Base-by-base conservation (phyloP, 1,139 yeast genomes). In the Groenewaldozyma sp. region DNA sequence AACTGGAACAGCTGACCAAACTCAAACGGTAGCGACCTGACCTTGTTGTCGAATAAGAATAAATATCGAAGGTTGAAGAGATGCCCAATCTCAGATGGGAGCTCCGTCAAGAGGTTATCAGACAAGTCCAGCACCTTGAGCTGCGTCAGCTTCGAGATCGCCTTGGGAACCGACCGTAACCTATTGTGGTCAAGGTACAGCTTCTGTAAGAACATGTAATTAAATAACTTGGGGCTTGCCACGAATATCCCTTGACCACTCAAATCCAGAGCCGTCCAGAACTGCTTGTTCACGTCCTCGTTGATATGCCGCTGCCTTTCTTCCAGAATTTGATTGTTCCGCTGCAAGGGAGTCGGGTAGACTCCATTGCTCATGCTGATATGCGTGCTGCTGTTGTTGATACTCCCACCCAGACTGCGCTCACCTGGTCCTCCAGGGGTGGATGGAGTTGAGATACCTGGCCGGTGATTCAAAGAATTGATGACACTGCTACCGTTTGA, bases 261-360 rank as follows among this genome's bases (percentile, higher is more conserved):
- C 49, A 91, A 68, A 64, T 93, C 99, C 50, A 93, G 68, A 20
- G 91, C 93, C 41, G 94, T 82, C 99, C 99, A 93, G 54, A 82
- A 72, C 63, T 88, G 96, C 52, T 73, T 74, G 44, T 79, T 76
- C 35, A 82, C 74, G 50, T 75, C 81, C 45, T 75, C 74, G 58
- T 82, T 76, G 65, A 76, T 76, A 58, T 79, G 70, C 55, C 86
- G 77, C 55, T 81, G 91, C 49, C 80, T 83, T 59, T 80, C 83
- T 45, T 76, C 76, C 50, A 82, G 86, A 51, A 84, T 86, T 55
- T 79, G 88, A 47, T 82, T 86, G 39, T 73, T 63, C 56, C 56
- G 51, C 53, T 70, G 58, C 44, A 58, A 53, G 46, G 58, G 49
- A 60, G 59, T 49, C 14, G 45, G 39, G 27, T 38, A 22, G 28